Evolutionary conservation across 2,329 filamentous ascomycete species (phyloP).

Genomic region (Dactylella cylindrospora): DNA sequence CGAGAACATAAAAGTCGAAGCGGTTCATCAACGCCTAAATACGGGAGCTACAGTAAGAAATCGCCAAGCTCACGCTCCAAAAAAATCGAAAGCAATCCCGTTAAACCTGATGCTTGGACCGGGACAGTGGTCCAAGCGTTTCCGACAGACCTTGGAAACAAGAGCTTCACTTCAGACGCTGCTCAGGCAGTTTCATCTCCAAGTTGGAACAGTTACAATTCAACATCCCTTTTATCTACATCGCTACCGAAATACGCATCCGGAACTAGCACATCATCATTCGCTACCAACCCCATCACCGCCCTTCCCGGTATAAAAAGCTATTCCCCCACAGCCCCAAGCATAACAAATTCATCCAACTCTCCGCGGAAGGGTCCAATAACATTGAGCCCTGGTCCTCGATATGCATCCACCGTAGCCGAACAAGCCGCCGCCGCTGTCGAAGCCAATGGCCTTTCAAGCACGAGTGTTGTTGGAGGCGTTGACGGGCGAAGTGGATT

Average conservation of each 20-base stretch:
- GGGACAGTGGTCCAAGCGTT: conserved; percentile 35
- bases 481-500: conserved; percentile 4
- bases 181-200: conserved; percentile 40
- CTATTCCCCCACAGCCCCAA: conserved; percentile 37
- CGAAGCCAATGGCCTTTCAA: conserved; percentile 34
- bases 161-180: conserved; percentile 19
- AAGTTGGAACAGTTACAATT: conserved; percentile 41
- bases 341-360: conserved; percentile 15
- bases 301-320: conserved; percentile 37
- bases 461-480: conserved; percentile 36
- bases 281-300: conserved; percentile 37
- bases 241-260: conserved; percentile 41
- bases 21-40: conserved; percentile 38
- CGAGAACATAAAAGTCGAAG: conserved; percentile 38
- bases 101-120: conserved; percentile 37
- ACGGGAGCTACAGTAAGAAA: conserved; percentile 39
- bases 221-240: conserved; percentile 25
- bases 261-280: conserved; percentile 36
- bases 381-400: conserved; percentile 27
- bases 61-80: conserved; percentile 38
- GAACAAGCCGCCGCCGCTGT: conserved; percentile 30
- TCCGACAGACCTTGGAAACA: conserved; percentile 26
- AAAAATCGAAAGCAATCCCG: conserved; percentile 23
- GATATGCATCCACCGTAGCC: conserved; percentile 35
- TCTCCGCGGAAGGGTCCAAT: conserved; percentile 35